Conservation (phyloP, 2,329 filamentous ascomycete species). For the Cladobotryum protrusum region DNA sequence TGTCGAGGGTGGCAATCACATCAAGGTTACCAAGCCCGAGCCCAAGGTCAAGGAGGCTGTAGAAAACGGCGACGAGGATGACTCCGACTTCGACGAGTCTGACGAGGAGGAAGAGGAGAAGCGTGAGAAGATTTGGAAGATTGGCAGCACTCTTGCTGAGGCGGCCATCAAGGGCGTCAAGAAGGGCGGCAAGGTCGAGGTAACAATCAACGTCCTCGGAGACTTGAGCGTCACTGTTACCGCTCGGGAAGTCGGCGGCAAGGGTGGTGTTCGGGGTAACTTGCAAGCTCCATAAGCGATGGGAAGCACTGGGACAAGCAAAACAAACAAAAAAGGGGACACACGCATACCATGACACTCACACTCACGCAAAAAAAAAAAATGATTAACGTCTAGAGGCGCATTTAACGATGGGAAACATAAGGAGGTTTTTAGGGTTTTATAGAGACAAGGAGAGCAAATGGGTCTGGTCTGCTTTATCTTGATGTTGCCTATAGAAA, state of each 20-base stretch:
- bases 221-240: constrained; percentile 77
- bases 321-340: background rate
- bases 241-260: constrained; percentile 77
- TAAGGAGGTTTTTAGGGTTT: background rate
- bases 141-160: constrained; percentile 76
- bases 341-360: too few species aligned
- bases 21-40: constrained; percentile 87
- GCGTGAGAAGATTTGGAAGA: constrained; percentile 88
- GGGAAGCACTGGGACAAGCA: background rate
- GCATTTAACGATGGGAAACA: background rate
- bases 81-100: constrained; percentile 52
- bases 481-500: background rate
- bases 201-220: constrained; percentile 79
- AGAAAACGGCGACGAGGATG: constrained; percentile 48
- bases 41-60: constrained; percentile 67
- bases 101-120: constrained; percentile 82
- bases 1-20: constrained; percentile 81
- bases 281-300: constrained; percentile 25
- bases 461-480: background rate
- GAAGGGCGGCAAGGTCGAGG: constrained; percentile 86
- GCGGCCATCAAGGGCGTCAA: constrained; percentile 76
- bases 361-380: background rate
- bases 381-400: background rate
- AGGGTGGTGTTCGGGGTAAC: constrained; percentile 71
- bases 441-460: constrained; percentile 2